Evolutionary conservation across 2,329 filamentous ascomycete genomes (phyloP), one percentile per base, ranked within the genome.

Genomic region (Coniochaeta pulveracea): DNA sequence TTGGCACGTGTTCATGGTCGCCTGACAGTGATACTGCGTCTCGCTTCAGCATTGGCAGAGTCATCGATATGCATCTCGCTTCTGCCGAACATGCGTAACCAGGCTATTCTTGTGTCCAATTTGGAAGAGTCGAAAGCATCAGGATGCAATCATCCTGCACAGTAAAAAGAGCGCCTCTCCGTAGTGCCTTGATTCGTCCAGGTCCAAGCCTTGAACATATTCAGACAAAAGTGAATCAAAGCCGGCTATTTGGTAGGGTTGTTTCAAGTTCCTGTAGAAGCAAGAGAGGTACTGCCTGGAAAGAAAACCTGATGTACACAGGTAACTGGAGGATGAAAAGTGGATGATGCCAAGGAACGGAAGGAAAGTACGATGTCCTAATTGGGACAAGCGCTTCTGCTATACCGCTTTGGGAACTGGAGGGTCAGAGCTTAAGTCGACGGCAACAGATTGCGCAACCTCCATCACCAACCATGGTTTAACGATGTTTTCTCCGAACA

Each of bases 101-200:
- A 31, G 15, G 28, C 14, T 19, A 31, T 31, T 19, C 28, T 31
- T 31, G 28, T 10, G 18, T 31, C 28, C 16, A 31, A 31, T 31
- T 31, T 31, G 28, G 28, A 19, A 31, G n/a, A n/a, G n/a, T n/a
- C n/a, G n/a, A n/a, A n/a, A n/a, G n/a, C n/a, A n/a, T n/a, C n/a
- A n/a, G n/a, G n/a, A n/a, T n/a, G n/a, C n/a, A n/a, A n/a, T n/a
- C n/a, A n/a, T n/a, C n/a, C n/a, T n/a, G n/a, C n/a, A n/a, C n/a
- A n/a, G n/a, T n/a, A n/a, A n/a, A n/a, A n/a, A n/a, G n/a, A n/a
- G n/a, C n/a, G n/a, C n/a, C n/a, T n/a, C n/a, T n/a, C n/a, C n/a
- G n/a, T n/a, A n/a, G n/a, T n/a, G n/a, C n/a, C n/a, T n/a, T n/a
- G n/a, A n/a, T n/a, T n/a, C n/a, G n/a, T n/a, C n/a, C n/a, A n/a